Evolutionary conservation across 306 rosid genomes (phyloP).

Genomic region (peach (Prunus persica)): DNA sequence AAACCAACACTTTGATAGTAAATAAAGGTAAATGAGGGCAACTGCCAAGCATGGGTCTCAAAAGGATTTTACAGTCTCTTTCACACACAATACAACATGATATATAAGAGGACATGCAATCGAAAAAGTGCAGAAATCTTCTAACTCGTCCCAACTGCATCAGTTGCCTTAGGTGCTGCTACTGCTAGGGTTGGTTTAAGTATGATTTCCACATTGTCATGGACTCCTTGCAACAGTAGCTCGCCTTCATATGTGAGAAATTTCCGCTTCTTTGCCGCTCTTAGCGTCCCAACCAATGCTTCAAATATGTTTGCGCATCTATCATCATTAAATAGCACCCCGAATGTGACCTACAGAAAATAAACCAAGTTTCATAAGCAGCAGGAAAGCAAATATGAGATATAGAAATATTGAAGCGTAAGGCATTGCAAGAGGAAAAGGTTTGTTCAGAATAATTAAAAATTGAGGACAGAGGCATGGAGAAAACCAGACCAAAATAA

Average conservation of each 20-base stretch:
- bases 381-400: background rate
- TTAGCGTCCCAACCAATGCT: slow-evolving; percentile 86
- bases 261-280: slow-evolving; percentile 86
- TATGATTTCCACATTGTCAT: slow-evolving; percentile 81
- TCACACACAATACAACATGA: background rate
- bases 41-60: background rate
- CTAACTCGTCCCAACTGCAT: slow-evolving; percentile 28
- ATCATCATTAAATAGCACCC: slow-evolving; percentile 76
- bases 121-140: background rate
- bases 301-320: slow-evolving; percentile 88
- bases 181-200: slow-evolving; percentile 51
- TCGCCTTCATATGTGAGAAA: slow-evolving; percentile 74
- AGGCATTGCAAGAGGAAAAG: background rate
- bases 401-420: background rate
- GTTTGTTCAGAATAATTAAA: background rate
- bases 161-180: slow-evolving; percentile 17
- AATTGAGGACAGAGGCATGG: background rate
- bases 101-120: background rate
- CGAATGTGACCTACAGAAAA: slow-evolving; percentile 69
- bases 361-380: background rate
- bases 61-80: background rate
- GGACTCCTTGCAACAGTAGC: slow-evolving; percentile 92
- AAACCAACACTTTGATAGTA: too few relatives aligned
- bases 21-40: background rate
- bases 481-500: background rate